phyloP scores from a whole-genome alignment of 306 rosid species.

The Begonia masoniana region DNA sequence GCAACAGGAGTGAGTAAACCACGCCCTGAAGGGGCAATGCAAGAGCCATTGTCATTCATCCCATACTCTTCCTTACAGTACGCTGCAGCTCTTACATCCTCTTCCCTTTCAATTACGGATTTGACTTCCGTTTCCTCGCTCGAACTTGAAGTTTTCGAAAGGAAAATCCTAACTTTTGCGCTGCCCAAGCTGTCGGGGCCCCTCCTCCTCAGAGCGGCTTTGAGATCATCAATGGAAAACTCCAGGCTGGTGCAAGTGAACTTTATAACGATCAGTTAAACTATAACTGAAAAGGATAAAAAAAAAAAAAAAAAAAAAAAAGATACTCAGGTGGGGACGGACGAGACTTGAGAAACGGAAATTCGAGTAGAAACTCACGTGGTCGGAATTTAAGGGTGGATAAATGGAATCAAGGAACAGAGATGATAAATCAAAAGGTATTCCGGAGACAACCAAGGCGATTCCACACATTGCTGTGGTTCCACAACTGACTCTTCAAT shows the following conservation, averaged over 20 bases:
- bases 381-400: constrained; percentile 20
- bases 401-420: constrained; percentile 16
- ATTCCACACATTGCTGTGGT: constrained; percentile 10
- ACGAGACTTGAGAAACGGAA: not conserved
- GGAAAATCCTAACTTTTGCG: constrained; percentile 29
- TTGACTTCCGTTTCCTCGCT: constrained; percentile 15
- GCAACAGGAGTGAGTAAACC: constrained; percentile 12
- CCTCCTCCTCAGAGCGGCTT: constrained; percentile 55
- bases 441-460: constrained; percentile 54
- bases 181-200: constrained; percentile 76
- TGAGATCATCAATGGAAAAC: constrained; percentile 40
- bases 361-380: constrained; percentile 18
- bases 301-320: not conserved
- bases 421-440: constrained; percentile 38
- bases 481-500: no score
- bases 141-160: constrained; percentile 10
- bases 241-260: constrained; percentile 15
- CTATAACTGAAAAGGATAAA: not conserved
- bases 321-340: not conserved
- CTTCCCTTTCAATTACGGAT: constrained; percentile 24
- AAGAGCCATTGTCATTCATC: constrained; percentile 1
- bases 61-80: constrained; percentile 3
- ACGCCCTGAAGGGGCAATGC: constrained; percentile 8
- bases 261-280: not conserved
- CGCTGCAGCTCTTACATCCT: constrained; percentile 6